A percentile compares a stretch with the other conserved stretches of the same genome.
phyloP scores from a whole-genome alignment of 1,284 basidiomycete genomes.

The Bondarzewia mesenterica region DNA sequence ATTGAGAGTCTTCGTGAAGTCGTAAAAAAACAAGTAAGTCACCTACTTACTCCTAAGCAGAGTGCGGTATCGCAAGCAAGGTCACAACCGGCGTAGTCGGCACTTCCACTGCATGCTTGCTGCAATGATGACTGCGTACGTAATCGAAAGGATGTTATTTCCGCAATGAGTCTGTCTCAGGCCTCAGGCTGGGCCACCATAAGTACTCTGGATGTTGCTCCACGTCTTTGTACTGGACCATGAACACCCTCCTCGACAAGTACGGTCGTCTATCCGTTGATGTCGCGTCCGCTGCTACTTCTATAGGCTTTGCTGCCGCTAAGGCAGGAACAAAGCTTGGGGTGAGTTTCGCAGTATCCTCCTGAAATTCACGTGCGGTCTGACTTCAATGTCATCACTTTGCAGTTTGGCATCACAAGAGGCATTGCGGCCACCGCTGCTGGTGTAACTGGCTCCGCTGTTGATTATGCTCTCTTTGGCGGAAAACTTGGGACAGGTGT shows the following conservation, averaged over 20 bases:
- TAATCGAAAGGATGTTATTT: background rate
- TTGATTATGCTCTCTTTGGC: conserved; percentile 63
- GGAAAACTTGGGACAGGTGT: conserved; percentile 48
- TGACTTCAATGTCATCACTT: conserved; percentile 4
- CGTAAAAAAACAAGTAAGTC: no score
- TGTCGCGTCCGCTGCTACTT: conserved; percentile 51
- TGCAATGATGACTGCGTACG: background rate
- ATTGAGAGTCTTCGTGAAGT: no score
- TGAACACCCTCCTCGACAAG: conserved; percentile 44
- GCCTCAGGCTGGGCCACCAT: no score
- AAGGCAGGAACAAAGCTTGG: conserved; percentile 61
- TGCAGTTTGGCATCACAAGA: conserved; percentile 61
- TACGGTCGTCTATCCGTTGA: conserved; percentile 56
- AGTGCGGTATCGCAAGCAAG: no score
- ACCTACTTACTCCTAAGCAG: no score
- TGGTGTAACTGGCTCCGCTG: conserved; percentile 44
- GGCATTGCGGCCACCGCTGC: conserved; percentile 50
- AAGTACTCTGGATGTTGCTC: background rate
- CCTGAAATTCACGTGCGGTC: background rate
- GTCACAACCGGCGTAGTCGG: no score
- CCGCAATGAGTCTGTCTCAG: background rate
- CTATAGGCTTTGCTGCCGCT: conserved; percentile 57
- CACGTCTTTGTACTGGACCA: conserved; percentile 10
- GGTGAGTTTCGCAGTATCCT: conserved; percentile 29
- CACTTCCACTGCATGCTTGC: no score